Conservation (phyloP, 257 asterid genomes). For the Scutellaria barbata region DNA sequence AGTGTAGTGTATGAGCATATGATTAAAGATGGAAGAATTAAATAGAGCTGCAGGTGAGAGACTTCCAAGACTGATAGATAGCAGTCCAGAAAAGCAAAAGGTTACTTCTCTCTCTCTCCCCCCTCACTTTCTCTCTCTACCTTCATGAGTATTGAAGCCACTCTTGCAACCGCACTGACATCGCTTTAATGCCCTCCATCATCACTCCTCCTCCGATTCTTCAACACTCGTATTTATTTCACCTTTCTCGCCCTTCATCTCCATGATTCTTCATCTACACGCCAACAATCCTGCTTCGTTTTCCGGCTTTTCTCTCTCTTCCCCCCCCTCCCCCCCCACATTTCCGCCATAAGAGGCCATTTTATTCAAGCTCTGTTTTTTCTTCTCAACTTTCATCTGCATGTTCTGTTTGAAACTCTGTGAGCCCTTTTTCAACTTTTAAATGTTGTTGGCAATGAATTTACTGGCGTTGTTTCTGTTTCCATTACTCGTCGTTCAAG, state of each 20-base stretch:
- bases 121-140: constrained; percentile 15
- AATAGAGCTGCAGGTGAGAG: background rate
- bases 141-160: constrained; percentile 42
- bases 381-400: no score
- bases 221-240: constrained; percentile 34
- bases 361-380: constrained; percentile 3
- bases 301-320: constrained; percentile 19
- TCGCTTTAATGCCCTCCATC: constrained; percentile 46
- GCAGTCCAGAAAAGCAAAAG: constrained; percentile 38
- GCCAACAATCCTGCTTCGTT: background rate
- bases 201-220: constrained; percentile 39
- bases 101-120: constrained; percentile 22
- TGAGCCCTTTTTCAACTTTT: background rate
- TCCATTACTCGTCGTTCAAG: constrained; percentile 40
- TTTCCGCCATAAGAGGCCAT: constrained; percentile 25
- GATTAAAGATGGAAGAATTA: constrained; percentile 18
- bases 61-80: constrained; percentile 29
- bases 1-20: background rate
- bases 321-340: constrained; percentile 27
- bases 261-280: constrained; percentile 25
- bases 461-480: constrained; percentile 37
- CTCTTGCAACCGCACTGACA: constrained; percentile 52
- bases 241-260: constrained; percentile 24
- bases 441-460: constrained; percentile 40
- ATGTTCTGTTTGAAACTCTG: background rate